Conservation (phyloP, 139 green algal species). For the Coelastrella sp. region DNA sequence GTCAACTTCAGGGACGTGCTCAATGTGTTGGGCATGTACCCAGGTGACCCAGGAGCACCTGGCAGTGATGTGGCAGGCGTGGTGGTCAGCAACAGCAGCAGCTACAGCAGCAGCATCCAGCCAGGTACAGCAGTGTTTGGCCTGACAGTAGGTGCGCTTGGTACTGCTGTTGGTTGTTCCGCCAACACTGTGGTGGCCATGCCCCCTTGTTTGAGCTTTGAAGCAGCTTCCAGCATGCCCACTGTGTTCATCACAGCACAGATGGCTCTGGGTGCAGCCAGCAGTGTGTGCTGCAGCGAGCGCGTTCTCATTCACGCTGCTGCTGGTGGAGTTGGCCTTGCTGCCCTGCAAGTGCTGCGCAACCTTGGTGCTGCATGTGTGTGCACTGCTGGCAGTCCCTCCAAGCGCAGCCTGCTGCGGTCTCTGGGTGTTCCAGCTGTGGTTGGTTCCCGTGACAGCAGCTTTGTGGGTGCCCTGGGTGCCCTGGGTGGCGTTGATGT, state of each 20-base stretch:
- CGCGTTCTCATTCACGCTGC: slow-evolving; percentile 74
- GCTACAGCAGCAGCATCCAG: slow-evolving; percentile 14
- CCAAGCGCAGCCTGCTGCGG: slow-evolving; percentile 81
- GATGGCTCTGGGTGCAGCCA: slow-evolving; percentile 60
- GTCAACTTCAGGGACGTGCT: slow-evolving; percentile 90
- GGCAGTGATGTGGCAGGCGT: slow-evolving; percentile 79
- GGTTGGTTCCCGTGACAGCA: slow-evolving; percentile 73
- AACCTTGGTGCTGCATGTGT: slow-evolving; percentile 55
- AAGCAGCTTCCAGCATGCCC: slow-evolving; percentile 78
- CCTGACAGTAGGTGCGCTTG: slow-evolving; percentile 80
- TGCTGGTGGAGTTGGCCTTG: slow-evolving; percentile 73
- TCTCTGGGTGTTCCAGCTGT: slow-evolving; percentile 61
- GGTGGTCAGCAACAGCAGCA: slow-evolving; percentile 51
- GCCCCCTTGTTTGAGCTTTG: slow-evolving; percentile 74
- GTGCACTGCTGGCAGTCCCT: slow-evolving; percentile 74
- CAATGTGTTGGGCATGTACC: slow-evolving; percentile 85
- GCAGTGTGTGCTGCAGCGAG: slow-evolving; percentile 47
- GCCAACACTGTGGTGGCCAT: slow-evolving; percentile 70
- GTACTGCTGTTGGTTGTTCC: slow-evolving; percentile 68
- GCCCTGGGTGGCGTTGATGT: slow-evolving; percentile 51
- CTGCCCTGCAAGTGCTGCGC: slow-evolving; percentile 71
- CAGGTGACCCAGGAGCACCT: slow-evolving; percentile 83
- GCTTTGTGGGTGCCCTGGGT: slow-evolving; percentile 62
- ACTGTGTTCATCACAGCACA: slow-evolving; percentile 88
- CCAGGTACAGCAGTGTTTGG: slow-evolving; percentile 83